Evolutionary conservation across 2,329 filamentous ascomycete species (phyloP).

Genomic region (Fusarium tupiense): DNA sequence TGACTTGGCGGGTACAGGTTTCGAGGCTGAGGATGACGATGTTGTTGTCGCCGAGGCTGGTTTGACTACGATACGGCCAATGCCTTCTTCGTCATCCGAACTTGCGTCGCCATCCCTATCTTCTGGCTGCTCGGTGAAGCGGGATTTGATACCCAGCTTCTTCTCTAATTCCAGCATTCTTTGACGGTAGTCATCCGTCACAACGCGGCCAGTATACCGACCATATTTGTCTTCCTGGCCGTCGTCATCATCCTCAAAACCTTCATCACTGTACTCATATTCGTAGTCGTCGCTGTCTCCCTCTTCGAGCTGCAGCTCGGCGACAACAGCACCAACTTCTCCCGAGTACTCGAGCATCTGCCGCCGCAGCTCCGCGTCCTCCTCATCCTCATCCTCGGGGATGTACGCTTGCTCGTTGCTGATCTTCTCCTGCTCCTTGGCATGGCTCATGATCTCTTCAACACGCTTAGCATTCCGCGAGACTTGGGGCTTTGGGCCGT

Average conservation of each 20-base stretch:
- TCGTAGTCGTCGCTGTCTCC: constrained; percentile 65
- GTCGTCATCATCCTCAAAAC: constrained; percentile 61
- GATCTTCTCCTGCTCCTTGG: constrained; percentile 63
- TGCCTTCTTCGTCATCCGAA: constrained; percentile 58
- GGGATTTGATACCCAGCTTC: constrained; percentile 70
- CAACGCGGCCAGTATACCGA: constrained; percentile 71
- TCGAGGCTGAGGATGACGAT: constrained; percentile 29
- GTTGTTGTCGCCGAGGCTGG: constrained; percentile 17
- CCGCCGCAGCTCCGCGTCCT: constrained; percentile 81
- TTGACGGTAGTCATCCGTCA: constrained; percentile 79
- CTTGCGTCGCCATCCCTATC: constrained; percentile 48
- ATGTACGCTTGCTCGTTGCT: constrained; percentile 61
- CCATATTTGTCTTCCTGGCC: constrained; percentile 72
- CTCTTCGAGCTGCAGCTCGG: constrained; percentile 87
- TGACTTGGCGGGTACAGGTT: constrained; percentile 46
- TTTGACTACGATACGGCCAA: constrained; percentile 66
- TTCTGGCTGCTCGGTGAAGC: constrained; percentile 60
- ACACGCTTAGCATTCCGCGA: constrained; percentile 59
- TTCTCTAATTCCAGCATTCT: constrained; percentile 89
- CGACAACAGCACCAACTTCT: constrained; percentile 91
- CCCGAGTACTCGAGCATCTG: constrained; percentile 94
- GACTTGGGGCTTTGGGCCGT: constrained; percentile 48
- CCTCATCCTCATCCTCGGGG: constrained; percentile 78
- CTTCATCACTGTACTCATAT: constrained; percentile 63
- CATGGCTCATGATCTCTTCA: constrained; percentile 66